These are phyloP conservation scores for Sequoiadendron giganteum DNA, from an alignment of 75 land plant genomes.

Conservation along the genomic window DNA sequence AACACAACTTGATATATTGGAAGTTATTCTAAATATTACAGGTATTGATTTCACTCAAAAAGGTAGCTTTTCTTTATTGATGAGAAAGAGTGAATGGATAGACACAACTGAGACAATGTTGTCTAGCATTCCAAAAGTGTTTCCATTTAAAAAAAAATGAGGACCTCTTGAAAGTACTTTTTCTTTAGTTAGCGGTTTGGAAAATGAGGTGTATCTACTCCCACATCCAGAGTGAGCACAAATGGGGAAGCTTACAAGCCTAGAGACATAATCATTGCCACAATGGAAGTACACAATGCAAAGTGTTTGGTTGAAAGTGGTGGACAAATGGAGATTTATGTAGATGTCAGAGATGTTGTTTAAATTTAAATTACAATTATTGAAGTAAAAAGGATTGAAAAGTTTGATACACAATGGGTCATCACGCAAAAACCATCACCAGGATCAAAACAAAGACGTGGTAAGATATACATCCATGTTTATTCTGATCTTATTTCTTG, in stretches of 20 bases:
- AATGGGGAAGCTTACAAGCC: slow-evolving; percentile 76
- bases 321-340: neutral
- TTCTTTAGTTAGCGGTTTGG: neutral
- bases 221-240: slow-evolving; percentile 38
- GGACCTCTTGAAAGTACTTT: no score
- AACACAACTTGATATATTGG: no score
- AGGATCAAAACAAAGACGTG: slow-evolving; percentile 71
- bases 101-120: no score
- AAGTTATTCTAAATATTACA: no score
- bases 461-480: slow-evolving; percentile 25
- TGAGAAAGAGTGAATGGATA: no score
- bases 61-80: no score
- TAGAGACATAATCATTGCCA: slow-evolving; percentile 62
- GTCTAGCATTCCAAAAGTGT: no score
- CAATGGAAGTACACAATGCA: slow-evolving; percentile 56
- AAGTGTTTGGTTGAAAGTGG: neutral
- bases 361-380: slow-evolving; percentile 59
- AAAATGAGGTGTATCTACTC: slow-evolving; percentile 16
- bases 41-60: no score
- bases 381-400: slow-evolving; percentile 84
- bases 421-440: slow-evolving; percentile 57
- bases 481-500: slow-evolving; percentile 4
- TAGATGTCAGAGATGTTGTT: slow-evolving; percentile 22
- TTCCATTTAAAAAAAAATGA: no score
- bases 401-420: slow-evolving; percentile 89